Conservation (phyloP, 208 protist species). For the Spongospora subterranea region DNA sequence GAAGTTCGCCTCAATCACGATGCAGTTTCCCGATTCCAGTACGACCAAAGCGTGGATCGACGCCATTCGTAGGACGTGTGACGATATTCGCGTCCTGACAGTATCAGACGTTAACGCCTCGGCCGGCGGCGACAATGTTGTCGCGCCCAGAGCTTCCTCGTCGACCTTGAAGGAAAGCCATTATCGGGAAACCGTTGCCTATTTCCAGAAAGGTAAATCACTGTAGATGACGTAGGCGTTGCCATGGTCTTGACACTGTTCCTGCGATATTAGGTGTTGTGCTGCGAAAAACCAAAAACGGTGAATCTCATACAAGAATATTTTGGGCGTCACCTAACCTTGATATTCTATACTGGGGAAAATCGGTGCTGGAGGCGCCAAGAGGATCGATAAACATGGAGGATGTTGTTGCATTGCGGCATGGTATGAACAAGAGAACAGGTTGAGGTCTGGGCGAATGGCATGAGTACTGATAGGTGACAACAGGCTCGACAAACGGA, state of each 20-base stretch:
- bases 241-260: background rate
- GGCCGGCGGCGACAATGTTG: background rate
- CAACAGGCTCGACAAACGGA: background rate
- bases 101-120: background rate
- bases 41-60: background rate
- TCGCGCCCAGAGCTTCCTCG: background rate
- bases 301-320: background rate
- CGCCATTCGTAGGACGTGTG: background rate
- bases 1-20: background rate
- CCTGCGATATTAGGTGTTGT: background rate
- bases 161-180: background rate
- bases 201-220: background rate
- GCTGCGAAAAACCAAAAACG: background rate
- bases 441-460: background rate
- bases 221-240: background rate
- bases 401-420: background rate
- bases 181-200: background rate
- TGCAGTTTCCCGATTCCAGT: background rate
- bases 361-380: background rate
- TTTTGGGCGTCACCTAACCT: background rate
- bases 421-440: background rate
- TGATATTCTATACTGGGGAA: background rate
- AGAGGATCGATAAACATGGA: background rate
- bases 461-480: background rate
- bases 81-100: no score